These are phyloP conservation scores for Capsicum baccatum DNA, from an alignment of 257 asterid genomes.

Conservation along the genomic window DNA sequence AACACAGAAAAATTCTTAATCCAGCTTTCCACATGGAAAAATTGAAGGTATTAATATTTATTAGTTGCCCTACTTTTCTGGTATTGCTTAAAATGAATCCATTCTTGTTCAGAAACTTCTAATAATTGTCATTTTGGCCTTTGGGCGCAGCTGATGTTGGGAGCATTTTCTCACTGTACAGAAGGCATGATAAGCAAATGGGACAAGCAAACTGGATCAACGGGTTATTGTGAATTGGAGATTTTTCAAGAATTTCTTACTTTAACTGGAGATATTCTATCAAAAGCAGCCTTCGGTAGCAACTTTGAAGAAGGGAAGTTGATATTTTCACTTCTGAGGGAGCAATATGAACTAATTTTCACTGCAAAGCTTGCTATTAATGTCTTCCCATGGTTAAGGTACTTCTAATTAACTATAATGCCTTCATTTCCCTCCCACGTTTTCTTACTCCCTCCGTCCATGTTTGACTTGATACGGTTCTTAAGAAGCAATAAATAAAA, in stretches of 20 bases:
- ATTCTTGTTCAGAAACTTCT: too few species aligned
- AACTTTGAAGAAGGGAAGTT: conserved; percentile 38
- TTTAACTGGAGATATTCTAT: conserved; percentile 33
- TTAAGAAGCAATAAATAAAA: too few species aligned
- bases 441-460: background rate
- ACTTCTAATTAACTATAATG: background rate
- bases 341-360: conserved; percentile 32
- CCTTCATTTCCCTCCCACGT: background rate
- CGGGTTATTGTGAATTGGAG: conserved; percentile 33
- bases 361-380: conserved; percentile 31
- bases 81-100: background rate
- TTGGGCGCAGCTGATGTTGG: conserved; percentile 26
- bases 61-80: background rate
- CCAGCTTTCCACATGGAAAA: conserved; percentile 51
- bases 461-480: too few species aligned
- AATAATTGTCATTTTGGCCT: background rate
- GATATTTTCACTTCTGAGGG: conserved; percentile 37
- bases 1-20: conserved; percentile 39
- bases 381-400: conserved; percentile 41
- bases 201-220: conserved; percentile 23
- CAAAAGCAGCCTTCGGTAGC: conserved; percentile 37
- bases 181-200: conserved; percentile 28
- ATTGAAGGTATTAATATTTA: conserved; percentile 31
- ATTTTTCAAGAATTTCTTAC: conserved; percentile 31
- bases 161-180: conserved; percentile 17